Evolutionary conservation across 2,329 filamentous ascomycete genomes (phyloP).

Genomic region (Colletotrichum salicis): DNA sequence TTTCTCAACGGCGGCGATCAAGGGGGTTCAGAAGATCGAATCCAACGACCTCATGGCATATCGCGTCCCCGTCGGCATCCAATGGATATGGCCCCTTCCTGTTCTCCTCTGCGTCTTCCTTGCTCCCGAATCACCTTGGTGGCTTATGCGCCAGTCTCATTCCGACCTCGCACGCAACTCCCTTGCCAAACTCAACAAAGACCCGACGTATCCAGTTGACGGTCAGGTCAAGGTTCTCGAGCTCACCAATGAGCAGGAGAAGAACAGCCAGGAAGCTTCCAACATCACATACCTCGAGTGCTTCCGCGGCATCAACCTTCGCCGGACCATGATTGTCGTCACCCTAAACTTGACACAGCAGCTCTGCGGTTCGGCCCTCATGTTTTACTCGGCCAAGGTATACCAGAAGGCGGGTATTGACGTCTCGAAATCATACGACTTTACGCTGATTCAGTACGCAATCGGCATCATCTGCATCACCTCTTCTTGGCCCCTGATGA

Average conservation of each 20-base stretch:
- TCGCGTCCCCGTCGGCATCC: conserved; percentile 50
- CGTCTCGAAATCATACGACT: conserved; percentile 53
- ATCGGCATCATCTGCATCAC: conserved; percentile 57
- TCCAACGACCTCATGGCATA: conserved; percentile 44
- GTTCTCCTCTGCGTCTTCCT: conserved; percentile 46
- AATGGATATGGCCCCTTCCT: conserved; percentile 51
- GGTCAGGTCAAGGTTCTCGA: conserved; percentile 50
- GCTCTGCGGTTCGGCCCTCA: conserved; percentile 62
- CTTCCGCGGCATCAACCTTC: conserved; percentile 45
- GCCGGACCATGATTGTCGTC: conserved; percentile 51
- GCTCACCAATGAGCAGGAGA: conserved; percentile 50
- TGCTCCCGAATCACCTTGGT: conserved; percentile 53
- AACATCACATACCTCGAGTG: conserved; percentile 47
- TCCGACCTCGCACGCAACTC: conserved; percentile 43
- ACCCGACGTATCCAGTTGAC: conserved; percentile 43
- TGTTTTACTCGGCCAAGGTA: conserved; percentile 62
- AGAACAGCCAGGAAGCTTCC: background rate
- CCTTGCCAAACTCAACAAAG: conserved; percentile 42
- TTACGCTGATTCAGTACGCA: conserved; percentile 53
- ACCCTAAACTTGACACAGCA: conserved; percentile 66
- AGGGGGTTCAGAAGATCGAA: conserved; percentile 41
- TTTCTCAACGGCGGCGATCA: conserved; percentile 46
- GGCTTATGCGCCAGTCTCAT: conserved; percentile 46
- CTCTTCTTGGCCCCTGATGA: conserved; percentile 54
- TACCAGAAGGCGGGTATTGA: conserved; percentile 61